A percentile compares a stretch with the other conserved stretches of the same genome.
Conservation (phyloP, 768 basidiomycete genomes). For the Tylopilus subfusipes region DNA sequence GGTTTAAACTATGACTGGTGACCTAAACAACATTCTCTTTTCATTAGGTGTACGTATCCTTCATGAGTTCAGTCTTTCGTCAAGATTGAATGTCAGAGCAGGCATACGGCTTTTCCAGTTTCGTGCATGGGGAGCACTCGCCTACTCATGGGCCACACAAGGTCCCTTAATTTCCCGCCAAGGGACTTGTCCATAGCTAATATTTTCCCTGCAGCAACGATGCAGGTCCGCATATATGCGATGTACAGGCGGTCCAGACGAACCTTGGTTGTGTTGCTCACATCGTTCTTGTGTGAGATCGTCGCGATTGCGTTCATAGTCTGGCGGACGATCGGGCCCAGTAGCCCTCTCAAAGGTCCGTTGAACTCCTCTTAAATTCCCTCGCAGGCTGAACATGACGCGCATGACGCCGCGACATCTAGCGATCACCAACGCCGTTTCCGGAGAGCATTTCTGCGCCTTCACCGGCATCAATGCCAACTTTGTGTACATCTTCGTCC, state of each 20-base stretch:
- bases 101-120: constrained; percentile 29
- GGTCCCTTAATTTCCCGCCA: constrained; percentile 10
- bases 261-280: constrained; percentile 19
- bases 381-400: background rate
- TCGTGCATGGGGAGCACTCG: constrained; percentile 33
- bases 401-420: background rate
- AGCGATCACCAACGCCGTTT: constrained; percentile 9
- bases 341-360: constrained; percentile 21
- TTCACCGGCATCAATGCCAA: constrained; percentile 22
- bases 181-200: constrained; percentile 1
- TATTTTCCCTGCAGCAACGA: constrained; percentile 20
- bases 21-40: background rate
- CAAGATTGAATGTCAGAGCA: constrained; percentile 4
- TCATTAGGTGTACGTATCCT: constrained; percentile 20
- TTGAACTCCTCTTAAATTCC: background rate
- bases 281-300: constrained; percentile 23
- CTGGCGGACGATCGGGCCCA: constrained; percentile 26
- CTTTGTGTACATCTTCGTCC: constrained; percentile 30
- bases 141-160: constrained; percentile 32
- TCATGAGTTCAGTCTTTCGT: background rate
- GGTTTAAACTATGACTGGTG: background rate
- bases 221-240: constrained; percentile 34
- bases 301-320: constrained; percentile 23
- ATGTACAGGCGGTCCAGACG: constrained; percentile 28
- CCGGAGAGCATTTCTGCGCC: constrained; percentile 14